Evolutionary conservation across 805 yeast genomes (phyloP).

Genomic region (Candida sakaeoensis): DNA sequence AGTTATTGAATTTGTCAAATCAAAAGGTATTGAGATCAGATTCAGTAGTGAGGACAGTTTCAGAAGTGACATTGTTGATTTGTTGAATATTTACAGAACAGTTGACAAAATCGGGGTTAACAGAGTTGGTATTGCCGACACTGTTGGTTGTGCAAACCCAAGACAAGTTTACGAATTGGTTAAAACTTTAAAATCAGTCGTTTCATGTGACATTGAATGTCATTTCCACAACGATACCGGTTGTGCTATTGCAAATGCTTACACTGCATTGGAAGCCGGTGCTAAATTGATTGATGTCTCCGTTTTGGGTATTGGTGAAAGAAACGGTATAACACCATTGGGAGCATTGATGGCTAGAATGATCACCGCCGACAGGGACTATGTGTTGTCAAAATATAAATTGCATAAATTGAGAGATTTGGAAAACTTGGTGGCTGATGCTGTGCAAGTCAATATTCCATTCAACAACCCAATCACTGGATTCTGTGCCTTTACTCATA

Average conservation of each 20-base stretch:
- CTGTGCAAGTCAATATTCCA: constrained; percentile 56
- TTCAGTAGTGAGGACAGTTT: constrained; percentile 58
- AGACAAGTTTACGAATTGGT: constrained; percentile 60
- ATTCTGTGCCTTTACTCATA: constrained; percentile 62
- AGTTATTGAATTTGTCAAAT: constrained; percentile 58
- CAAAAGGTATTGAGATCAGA: constrained; percentile 57
- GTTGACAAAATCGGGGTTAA: constrained; percentile 60
- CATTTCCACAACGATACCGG: constrained; percentile 65
- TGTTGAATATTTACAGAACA: constrained; percentile 55
- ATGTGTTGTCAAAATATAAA: constrained; percentile 55
- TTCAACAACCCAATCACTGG: constrained; percentile 64
- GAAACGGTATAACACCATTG: constrained; percentile 60
- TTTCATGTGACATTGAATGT: constrained; percentile 56
- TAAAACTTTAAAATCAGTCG: constrained; percentile 54
- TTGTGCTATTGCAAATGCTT: constrained; percentile 61
- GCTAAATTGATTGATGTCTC: constrained; percentile 57
- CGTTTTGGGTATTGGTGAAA: constrained; percentile 60
- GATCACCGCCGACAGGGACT: constrained; percentile 59
- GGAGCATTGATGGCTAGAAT: constrained; percentile 63
- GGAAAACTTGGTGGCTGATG: constrained; percentile 57
- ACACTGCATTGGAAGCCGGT: constrained; percentile 61
- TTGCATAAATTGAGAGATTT: constrained; percentile 53
- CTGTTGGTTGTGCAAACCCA: constrained; percentile 63
- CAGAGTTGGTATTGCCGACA: constrained; percentile 62
- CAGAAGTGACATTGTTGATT: constrained; percentile 58